A percentile compares a stretch with the other conserved stretches of the same genome.
phyloP scores from a whole-genome alignment of 176 grass and related monocot genomes.

The Canna indica region DNA sequence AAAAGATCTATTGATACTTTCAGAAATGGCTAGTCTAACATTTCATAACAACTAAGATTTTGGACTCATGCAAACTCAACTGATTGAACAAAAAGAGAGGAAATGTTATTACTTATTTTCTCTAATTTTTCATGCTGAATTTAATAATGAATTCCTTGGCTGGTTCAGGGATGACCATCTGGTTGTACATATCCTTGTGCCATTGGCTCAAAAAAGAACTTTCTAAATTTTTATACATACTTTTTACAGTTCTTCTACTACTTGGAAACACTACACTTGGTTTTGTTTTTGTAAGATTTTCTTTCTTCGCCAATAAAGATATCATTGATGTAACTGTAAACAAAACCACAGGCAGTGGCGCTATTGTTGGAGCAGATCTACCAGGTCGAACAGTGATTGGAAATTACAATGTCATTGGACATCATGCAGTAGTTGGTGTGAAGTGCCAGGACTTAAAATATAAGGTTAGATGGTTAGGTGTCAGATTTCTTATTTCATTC shows the following conservation, averaged over 20 bases:
- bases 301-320: background rate
- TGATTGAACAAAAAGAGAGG: too few species aligned
- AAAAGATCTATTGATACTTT: too few species aligned
- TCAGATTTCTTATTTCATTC: background rate
- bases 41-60: background rate
- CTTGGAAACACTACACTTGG: conserved; percentile 1
- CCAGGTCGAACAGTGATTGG: conserved; percentile 57
- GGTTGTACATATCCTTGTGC: background rate
- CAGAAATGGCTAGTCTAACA: background rate
- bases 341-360: conserved; percentile 57
- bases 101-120: background rate
- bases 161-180: background rate
- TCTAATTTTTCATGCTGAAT: background rate
- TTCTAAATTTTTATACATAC: background rate
- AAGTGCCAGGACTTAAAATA: conserved; percentile 98
- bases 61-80: background rate
- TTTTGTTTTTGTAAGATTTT: conserved; percentile 3
- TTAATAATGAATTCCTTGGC: background rate
- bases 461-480: conserved; percentile 38
- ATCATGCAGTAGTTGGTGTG: conserved; percentile 60
- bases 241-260: background rate
- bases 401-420: conserved; percentile 65
- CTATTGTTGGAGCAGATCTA: conserved; percentile 80
- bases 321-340: conserved; percentile 21
- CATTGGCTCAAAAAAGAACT: background rate